Conservation (phyloP, 441 rosid genomes). For the Sinapis alba region DNA sequence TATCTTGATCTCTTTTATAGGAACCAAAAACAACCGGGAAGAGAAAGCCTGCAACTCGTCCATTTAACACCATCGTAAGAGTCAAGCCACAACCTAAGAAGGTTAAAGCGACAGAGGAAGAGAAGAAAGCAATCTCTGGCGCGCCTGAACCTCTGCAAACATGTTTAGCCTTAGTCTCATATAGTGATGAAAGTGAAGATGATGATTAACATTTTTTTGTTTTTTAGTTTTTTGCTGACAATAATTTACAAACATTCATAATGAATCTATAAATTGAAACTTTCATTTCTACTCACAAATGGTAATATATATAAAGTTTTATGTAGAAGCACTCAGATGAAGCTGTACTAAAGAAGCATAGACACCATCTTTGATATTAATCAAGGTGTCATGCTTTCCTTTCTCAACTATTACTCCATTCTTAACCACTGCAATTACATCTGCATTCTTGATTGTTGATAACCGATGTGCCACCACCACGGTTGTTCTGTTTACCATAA, state of each 20-base stretch:
- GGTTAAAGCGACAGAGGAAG: conserved; percentile 50
- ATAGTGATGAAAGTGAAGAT: conserved; percentile 86
- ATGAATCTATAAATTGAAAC: not conserved
- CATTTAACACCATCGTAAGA: conserved; percentile 63
- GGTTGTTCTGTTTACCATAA: not conserved
- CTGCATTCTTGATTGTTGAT: conserved; percentile 51
- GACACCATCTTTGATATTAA: conserved; percentile 52
- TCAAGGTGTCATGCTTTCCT: conserved; percentile 64
- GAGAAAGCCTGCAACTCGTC: conserved; percentile 60
- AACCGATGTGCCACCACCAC: not conserved
- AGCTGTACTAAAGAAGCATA: conserved; percentile 69
- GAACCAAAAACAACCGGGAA: conserved; percentile 51
- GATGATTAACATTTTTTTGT: conserved; percentile 40
- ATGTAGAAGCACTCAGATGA: conserved; percentile 50
- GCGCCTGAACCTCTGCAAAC: conserved; percentile 41
- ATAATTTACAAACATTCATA: conserved; percentile 8
- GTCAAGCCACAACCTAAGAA: conserved; percentile 80
- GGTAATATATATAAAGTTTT: not conserved
- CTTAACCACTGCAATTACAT: conserved; percentile 68
- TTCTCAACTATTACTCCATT: conserved; percentile 69
- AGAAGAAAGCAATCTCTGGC: conserved; percentile 37
- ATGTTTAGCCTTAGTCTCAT: conserved; percentile 70
- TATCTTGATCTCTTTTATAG: conserved; percentile 42
- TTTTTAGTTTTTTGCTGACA: not conserved
- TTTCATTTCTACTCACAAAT: conserved; percentile 4